Conservation (phyloP, 2,329 filamentous ascomycete species). For the Colletotrichum godetiae region DNA sequence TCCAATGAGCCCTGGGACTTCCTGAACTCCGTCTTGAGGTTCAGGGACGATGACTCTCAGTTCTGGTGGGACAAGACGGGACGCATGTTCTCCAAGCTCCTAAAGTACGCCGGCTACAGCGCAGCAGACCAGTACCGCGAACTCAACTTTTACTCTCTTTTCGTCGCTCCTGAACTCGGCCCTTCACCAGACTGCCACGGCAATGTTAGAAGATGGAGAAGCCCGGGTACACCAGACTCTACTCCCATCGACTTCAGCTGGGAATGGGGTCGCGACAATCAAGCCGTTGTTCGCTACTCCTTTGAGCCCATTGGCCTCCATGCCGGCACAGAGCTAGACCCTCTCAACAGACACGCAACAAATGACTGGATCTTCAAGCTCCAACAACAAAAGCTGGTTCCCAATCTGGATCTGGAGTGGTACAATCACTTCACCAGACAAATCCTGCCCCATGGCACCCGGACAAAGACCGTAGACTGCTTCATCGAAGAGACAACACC, state of each 20-base stretch:
- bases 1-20: conserved; percentile 31
- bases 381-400: conserved; percentile 21
- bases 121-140: conserved; percentile 29
- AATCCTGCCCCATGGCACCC: conserved; percentile 13
- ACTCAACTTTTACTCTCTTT: conserved; percentile 33
- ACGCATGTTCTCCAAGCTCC: conserved; percentile 30
- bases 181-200: conserved; percentile 30
- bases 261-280: conserved; percentile 24
- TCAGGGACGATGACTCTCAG: conserved; percentile 31
- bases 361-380: conserved; percentile 32
- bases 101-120: conserved; percentile 32
- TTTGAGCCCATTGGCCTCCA: conserved; percentile 30
- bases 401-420: conserved; percentile 28
- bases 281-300: conserved; percentile 20
- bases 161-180: conserved; percentile 29
- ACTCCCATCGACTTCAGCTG: conserved; percentile 34
- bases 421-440: conserved; percentile 30
- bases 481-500: conserved; percentile 31
- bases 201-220: conserved; percentile 27
- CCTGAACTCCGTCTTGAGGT: conserved; percentile 29
- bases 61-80: conserved; percentile 33
- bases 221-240: conserved; percentile 27
- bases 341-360: conserved; percentile 28
- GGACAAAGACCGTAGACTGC: conserved; percentile 22
- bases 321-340: conserved; percentile 26